Percentiles rank a stretch among this genome's conserved stretches.
Conservation (phyloP, 2,329 filamentous ascomycete genomes). For the Ophiocordyceps unilateralis region DNA sequence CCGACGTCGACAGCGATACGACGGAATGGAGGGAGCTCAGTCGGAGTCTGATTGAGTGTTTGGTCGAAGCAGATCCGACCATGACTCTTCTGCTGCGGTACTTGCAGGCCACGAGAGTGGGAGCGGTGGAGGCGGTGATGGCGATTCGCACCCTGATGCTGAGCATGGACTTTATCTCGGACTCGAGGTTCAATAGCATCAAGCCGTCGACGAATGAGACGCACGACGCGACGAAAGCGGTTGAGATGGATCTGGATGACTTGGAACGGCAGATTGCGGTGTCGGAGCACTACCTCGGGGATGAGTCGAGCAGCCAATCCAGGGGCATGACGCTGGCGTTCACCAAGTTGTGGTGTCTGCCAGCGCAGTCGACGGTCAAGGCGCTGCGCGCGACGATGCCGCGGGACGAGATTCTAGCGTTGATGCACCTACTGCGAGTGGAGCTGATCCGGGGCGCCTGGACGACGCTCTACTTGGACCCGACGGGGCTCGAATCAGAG, state of each 20-base stretch:
- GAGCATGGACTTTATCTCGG: constrained; percentile 44
- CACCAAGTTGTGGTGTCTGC: constrained; percentile 50
- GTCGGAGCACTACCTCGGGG: constrained; percentile 49
- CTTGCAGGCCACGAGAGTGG: constrained; percentile 46
- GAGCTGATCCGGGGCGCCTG: constrained; percentile 61
- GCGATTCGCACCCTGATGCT: constrained; percentile 50
- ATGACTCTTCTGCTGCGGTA: constrained; percentile 50
- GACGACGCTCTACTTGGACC: constrained; percentile 55
- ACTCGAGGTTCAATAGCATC: constrained; percentile 15
- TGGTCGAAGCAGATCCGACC: constrained; percentile 49
- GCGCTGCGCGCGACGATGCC: constrained; percentile 46
- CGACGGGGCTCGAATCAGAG: constrained; percentile 26
- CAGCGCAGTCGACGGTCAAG: constrained; percentile 39
- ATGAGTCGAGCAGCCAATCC: constrained; percentile 44
- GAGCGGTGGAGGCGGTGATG: constrained; percentile 47
- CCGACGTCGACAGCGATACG: constrained; percentile 25
- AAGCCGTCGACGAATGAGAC: constrained; percentile 15
- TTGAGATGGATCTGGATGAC: constrained; percentile 39
- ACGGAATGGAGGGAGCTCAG: constrained; percentile 29
- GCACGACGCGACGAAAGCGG: constrained; percentile 14
- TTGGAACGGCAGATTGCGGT: constrained; percentile 49
- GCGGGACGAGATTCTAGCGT: constrained; percentile 50
- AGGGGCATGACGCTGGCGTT: constrained; percentile 51
- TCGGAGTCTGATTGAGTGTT: constrained; percentile 42
- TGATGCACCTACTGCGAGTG: constrained; percentile 55